Evolutionary conservation across 1,284 basidiomycete genomes (phyloP).

Genomic region (Puccinia triticina): DNA sequence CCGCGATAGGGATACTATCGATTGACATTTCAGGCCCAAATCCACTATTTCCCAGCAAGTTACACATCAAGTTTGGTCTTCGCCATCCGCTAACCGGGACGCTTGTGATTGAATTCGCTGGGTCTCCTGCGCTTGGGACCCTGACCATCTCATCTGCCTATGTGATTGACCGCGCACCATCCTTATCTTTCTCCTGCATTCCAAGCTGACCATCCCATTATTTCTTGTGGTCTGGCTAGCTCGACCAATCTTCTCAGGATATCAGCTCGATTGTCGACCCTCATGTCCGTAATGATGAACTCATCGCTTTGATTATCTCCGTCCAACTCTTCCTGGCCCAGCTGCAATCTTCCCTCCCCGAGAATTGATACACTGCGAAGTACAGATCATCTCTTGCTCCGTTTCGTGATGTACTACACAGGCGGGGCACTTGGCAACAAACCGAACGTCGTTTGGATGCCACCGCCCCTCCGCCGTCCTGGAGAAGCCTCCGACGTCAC

Average conservation of each 20-base stretch:
- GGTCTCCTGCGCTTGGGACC: conserved; percentile 30
- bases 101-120: conserved; percentile 27
- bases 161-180: background rate
- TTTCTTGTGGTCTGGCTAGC: conserved; percentile 1
- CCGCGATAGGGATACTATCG: conserved; percentile 29
- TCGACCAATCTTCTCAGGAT: conserved; percentile 51
- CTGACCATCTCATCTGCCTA: conserved; percentile 31
- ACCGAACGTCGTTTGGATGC: too few species aligned
- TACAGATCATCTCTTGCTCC: too few species aligned
- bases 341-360: conserved; percentile 24
- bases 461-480: too few species aligned
- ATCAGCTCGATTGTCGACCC: conserved; percentile 38
- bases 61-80: conserved; percentile 44
- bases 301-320: conserved; percentile 20
- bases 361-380: background rate
- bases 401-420: too few species aligned
- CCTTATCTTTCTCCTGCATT: background rate
- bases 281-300: conserved; percentile 9
- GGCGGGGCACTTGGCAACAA: too few species aligned
- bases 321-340: conserved; percentile 34
- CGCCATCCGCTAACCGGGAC: conserved; percentile 35
- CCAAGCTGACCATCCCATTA: background rate
- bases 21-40: conserved; percentile 29
- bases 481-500: too few species aligned
- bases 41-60: conserved; percentile 17